Conservation (phyloP, 371 early-diverging fungal species). For the Mortierella polycephala region DNA sequence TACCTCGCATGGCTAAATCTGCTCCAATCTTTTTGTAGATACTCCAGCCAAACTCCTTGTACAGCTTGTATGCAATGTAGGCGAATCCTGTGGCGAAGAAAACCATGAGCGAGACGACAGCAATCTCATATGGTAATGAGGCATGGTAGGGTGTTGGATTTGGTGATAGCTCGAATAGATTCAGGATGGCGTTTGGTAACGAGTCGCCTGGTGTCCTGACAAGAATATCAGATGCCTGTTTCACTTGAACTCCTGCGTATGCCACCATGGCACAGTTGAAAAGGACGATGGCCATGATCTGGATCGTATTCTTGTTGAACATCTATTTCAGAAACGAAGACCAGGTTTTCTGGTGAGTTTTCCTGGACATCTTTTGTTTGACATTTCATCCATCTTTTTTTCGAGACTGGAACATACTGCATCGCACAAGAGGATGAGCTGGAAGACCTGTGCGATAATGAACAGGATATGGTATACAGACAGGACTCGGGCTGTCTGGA, state of each 20-base stretch:
- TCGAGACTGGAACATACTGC: constrained; percentile 36
- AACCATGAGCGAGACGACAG: constrained; percentile 48
- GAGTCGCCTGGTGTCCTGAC: constrained; percentile 16
- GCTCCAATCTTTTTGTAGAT: constrained; percentile 97
- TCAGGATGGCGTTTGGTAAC: constrained; percentile 28
- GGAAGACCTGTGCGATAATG: constrained; percentile 58
- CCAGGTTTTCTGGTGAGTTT: background rate
- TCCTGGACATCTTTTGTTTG: background rate
- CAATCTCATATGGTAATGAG: constrained; percentile 48
- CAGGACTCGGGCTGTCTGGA: constrained; percentile 37
- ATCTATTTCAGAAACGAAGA: constrained; percentile 24
- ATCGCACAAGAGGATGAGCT: constrained; percentile 55
- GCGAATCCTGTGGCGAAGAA: constrained; percentile 51
- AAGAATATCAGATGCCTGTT: constrained; percentile 49
- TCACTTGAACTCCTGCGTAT: constrained; percentile 57
- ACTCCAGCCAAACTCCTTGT: constrained; percentile 94
- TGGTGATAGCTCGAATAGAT: constrained; percentile 4
- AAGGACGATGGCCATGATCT: constrained; percentile 53
- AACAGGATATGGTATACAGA: constrained; percentile 58
- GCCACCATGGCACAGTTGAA: constrained; percentile 54
- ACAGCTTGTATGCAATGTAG: constrained; percentile 66
- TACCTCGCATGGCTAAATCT: constrained; percentile 87
- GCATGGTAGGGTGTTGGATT: constrained; percentile 43
- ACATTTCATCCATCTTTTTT: background rate
- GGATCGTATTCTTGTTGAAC: constrained; percentile 58